Evolutionary conservation across 108 stramenopile species (phyloP), one percentile per base, ranked within the genome.

Genomic region (Fragilariopsis cylindrus): DNA sequence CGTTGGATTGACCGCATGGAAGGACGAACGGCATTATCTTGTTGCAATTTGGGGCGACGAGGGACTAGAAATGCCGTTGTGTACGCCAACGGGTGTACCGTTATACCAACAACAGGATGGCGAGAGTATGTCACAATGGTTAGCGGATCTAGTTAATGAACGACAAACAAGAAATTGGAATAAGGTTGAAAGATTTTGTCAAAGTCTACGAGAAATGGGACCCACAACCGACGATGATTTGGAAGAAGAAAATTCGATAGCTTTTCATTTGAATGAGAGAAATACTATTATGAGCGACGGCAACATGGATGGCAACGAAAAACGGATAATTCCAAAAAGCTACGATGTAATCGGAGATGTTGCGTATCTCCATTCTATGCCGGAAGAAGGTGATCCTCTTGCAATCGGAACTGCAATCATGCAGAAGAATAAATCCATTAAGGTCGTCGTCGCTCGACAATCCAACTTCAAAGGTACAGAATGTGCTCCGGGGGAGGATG

Each of bases 41-140:
- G 88, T 92, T 21, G 91, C 91, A 46, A 90, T 94, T 44, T 92
- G 91, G 94, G 91, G 95, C 16, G 95, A 96, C 72, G 95, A 96
- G 79, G 91, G 90, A 40, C 79, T 96, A n/a, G 95, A 96, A 57
- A 92, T 94, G 91, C 95, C 95, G 15, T 64, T 96, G 8, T 81
- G 79, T 1, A 79, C 78, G 18, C 79, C 72, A 7, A 48, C 46
- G 43, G 83, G 78, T 6, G 12, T n/a, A 7, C 52, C 55, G 3
- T 66, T 80, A 41, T 71, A 57, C 16, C 39, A 30, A 46, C 67
- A 39, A 4, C 60, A 73, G 49, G 57, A 69, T 19, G 30, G 30
- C 30, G 72, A 58, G 43, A 41, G 19, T 5, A 55, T 71, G 52
- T 84, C 75, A 4, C 76, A 75, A 67, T 93, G 92, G 92, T 80